Percentiles rank a stretch among this genome's conserved stretches.
These are phyloP conservation scores for Blakeslea trispora DNA, from an alignment of 371 early-diverging fungal genomes.

Conservation along the genomic window DNA sequence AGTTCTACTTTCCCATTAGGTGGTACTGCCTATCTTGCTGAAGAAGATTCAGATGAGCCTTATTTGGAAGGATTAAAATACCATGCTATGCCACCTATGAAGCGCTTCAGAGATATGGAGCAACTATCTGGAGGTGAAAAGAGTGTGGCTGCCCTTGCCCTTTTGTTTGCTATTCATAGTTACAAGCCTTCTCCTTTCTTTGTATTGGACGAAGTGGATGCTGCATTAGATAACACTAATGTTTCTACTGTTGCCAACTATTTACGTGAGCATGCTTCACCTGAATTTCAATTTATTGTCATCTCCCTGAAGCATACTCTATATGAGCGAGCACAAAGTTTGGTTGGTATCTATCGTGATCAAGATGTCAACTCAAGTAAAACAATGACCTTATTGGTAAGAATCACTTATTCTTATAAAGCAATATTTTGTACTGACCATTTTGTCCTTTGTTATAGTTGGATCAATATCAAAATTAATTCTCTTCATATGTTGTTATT, in stretches of 20 bases:
- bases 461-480: too few species aligned
- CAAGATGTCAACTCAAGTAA: slow-evolving; percentile 81
- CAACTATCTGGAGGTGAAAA: slow-evolving; percentile 99
- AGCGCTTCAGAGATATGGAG: slow-evolving; percentile 99
- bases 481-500: too few species aligned
- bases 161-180: slow-evolving; percentile 97
- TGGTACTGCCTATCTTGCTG: slow-evolving; percentile 94
- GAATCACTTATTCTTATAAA: too few species aligned
- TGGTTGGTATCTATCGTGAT: slow-evolving; percentile 98
- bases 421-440: too few species aligned
- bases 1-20: slow-evolving; percentile 81
- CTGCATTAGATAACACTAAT: slow-evolving; percentile 98
- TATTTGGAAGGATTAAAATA: slow-evolving; percentile 93
- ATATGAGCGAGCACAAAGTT: slow-evolving; percentile 92
- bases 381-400: slow-evolving; percentile 80
- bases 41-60: slow-evolving; percentile 96
- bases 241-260: slow-evolving; percentile 92
- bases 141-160: slow-evolving; percentile 96
- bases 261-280: slow-evolving; percentile 67
- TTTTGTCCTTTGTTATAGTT: too few species aligned
- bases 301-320: slow-evolving; percentile 96
- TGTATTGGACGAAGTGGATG: slow-evolving; percentile 99
- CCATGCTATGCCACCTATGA: slow-evolving; percentile 99
- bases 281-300: slow-evolving; percentile 94
- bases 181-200: slow-evolving; percentile 98